Evolutionary conservation across 768 basidiomycete genomes (phyloP), one percentile per base, ranked within the genome.

Genomic region (Trametes meyenii): DNA sequence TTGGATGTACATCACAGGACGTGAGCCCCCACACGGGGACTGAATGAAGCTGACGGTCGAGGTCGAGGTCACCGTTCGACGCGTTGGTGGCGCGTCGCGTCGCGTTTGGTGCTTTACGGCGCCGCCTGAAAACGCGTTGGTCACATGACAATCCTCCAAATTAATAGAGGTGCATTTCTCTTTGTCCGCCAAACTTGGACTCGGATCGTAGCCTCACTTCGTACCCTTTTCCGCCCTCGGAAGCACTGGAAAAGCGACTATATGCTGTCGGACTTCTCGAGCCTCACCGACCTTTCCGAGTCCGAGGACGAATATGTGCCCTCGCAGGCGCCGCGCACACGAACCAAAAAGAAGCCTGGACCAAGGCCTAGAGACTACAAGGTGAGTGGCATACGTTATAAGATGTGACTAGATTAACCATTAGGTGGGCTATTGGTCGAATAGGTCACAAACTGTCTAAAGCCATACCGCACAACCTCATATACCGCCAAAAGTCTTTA

Each of bases 1-100:
- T 72, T 96, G 93, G 66, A 97, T 95, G 66, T 94, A 81, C 95
- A 96, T 96, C 60, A 68, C 79, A 65, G 66, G 23, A 36, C 33
- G 53, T 43, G n/a, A 17, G 29, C 33, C 46, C 33, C 42, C 26
- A 29, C 21, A 24, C 3, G 39, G 35, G n/a, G n/a, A n/a, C n/a
- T n/a, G n/a, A 21, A 35, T 5, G 46, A 46, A 29, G 38, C n/a
- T 29, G 29, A 26, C 6, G 14, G 26, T 2, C 21, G 36, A 38
- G 11, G 19, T 16, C 16, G 17, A 11, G 35, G 36, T 16, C n/a
- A 16, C 11, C 8, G 16, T 38, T 17, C 36, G 48, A 40, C 45
- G 45, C 56, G 48, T 44, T 52, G 21, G 61, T 62, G 61, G 61
- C 61, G 55, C 56, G 61, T 62, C 61, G 61, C 61, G 61, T 62